Conservation (phyloP, 345 rosid genomes). For the Adansonia digitata region DNA sequence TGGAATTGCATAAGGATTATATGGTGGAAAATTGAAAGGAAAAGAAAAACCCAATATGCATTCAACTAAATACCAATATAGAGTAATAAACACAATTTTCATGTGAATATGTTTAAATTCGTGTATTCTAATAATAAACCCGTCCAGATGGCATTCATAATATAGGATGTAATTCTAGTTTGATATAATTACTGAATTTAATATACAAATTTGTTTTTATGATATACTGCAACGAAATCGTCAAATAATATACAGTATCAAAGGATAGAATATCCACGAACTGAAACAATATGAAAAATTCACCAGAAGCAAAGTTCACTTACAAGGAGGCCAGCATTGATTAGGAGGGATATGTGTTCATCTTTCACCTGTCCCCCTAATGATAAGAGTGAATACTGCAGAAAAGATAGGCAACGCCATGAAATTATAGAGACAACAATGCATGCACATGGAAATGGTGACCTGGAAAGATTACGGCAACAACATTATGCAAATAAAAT, state of each 20-base stretch:
- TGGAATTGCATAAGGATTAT: neutral
- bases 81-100: neutral
- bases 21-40: neutral
- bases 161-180: neutral
- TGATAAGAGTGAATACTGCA: slow-evolving; percentile 70
- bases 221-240: neutral
- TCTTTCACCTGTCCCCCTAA: slow-evolving; percentile 74
- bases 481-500: neutral
- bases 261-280: neutral
- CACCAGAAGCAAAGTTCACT: slow-evolving; percentile 28
- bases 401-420: neutral
- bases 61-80: neutral
- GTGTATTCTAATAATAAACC: neutral
- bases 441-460: neutral
- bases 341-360: slow-evolving; percentile 61
- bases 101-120: neutral
- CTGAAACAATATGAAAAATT: neutral
- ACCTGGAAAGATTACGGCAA: neutral
- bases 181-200: neutral
- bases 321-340: slow-evolving; percentile 85
- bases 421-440: neutral
- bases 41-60: neutral
- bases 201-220: neutral
- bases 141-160: neutral
- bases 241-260: neutral